Evolutionary conservation across 108 stramenopile species (phyloP), one percentile per base, ranked within the genome.

Genomic region (Skeletonema marinoi): DNA sequence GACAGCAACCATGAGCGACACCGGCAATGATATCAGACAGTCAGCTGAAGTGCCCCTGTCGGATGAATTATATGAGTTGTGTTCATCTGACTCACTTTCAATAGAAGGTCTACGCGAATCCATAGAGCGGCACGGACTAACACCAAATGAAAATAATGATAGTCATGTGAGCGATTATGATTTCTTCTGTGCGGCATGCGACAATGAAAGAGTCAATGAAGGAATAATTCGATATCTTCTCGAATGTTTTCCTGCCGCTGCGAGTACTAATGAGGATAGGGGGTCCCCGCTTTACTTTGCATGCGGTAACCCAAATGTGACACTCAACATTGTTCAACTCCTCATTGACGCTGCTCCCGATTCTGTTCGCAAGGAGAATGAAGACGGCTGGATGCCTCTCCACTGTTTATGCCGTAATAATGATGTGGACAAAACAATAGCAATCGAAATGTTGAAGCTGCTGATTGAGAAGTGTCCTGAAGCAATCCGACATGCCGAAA

Each of bases 321-420:
- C 46, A 32, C 54, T 25, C 33, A 32, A 17, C 13, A 41, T 50
- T 29, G 14, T 70, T 31, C 69, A 70, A 46, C 32, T 70, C 29
- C 69, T 70, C 13, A n/a, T 70, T 7, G 50, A 70, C 48, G 32
- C 35, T 3, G 50, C 30, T 7, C 69, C 54, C 42, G 30, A 58
- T 13, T 51, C 51, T 36, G 25, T 54, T 31, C 6, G 6, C 6
- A 50, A 69, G 1, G 13, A 25, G 0, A 42, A 69, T 9, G 11
- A 6, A 6, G n/a, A 31, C 13, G 68, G 68, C n/a, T 7, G 31
- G 25, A 44, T 70, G 32, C 69, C 69, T 56, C 33, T 70, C 16
- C 69, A 70, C 19, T n/a, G 9, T 16, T 31, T 70, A 32, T 70
- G 69, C n/a, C n/a, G n/a, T n/a, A n/a, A n/a, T n/a, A n/a, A n/a